phyloP scores from a whole-genome alignment of 176 grass and related monocot species.

The Themeda triandra region DNA sequence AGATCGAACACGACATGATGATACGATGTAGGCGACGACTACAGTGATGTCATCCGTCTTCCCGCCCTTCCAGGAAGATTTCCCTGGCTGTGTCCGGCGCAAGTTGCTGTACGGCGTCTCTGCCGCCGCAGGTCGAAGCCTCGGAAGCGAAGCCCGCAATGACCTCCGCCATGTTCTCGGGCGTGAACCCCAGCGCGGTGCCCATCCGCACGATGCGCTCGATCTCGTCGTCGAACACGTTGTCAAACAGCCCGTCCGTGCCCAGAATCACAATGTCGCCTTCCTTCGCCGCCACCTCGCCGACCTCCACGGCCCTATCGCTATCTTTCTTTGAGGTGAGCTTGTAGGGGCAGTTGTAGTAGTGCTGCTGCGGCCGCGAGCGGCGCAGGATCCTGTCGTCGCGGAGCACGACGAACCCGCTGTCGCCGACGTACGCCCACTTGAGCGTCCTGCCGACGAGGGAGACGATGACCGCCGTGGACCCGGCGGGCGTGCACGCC shows the following conservation, averaged over 20 bases:
- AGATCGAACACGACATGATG: no score
- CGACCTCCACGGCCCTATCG: not conserved
- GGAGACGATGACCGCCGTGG: slow-evolving; percentile 28
- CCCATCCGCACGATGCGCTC: slow-evolving; percentile 1
- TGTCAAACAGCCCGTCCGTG: slow-evolving; percentile 50
- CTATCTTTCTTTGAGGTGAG: not conserved
- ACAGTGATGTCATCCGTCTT: slow-evolving; percentile 43
- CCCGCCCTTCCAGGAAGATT: not conserved
- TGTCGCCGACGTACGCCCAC: slow-evolving; percentile 45
- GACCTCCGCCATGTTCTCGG: not conserved
- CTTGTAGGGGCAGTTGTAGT: slow-evolving; percentile 32
- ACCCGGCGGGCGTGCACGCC: not conserved
- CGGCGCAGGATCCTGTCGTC: not conserved
- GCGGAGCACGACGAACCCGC: slow-evolving; percentile 24
- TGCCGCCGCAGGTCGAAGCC: not conserved
- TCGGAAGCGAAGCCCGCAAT: slow-evolving; percentile 5
- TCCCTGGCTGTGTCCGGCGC: not conserved
- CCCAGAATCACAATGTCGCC: slow-evolving; percentile 37
- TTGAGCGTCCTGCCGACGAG: not conserved
- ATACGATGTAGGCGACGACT: slow-evolving; percentile 2
- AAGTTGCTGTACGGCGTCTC: slow-evolving; percentile 24
- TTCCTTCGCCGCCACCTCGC: not conserved
- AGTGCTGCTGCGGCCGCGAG: not conserved
- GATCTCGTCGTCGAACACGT: slow-evolving; percentile 18
- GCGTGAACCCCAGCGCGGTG: not conserved